phyloP scores from a whole-genome alignment of 768 basidiomycete species.

The Suillus alpinus region DNA sequence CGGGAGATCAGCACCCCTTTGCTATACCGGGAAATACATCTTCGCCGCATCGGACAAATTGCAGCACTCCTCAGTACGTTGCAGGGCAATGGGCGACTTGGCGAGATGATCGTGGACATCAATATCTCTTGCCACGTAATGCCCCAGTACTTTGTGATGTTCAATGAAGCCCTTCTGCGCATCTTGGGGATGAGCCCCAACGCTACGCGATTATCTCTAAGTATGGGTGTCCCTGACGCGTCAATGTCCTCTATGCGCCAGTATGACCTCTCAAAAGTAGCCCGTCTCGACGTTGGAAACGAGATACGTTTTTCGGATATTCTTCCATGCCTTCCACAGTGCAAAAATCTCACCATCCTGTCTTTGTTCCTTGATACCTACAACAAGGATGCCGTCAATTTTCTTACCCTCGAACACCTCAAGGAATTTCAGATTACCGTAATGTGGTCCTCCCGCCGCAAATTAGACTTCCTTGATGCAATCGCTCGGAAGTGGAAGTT shows the following conservation, averaged over 20 bases:
- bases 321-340: background rate
- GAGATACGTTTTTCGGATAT: background rate
- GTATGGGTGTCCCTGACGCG: background rate
- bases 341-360: conserved; percentile 1
- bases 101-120: conserved; percentile 12
- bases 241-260: background rate
- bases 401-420: background rate
- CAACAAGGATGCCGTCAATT: no score
- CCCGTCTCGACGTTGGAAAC: background rate
- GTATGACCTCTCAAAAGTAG: conserved; percentile 1
- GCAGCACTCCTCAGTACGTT: conserved; percentile 19
- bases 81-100: conserved; percentile 7
- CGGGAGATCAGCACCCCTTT: conserved; percentile 19
- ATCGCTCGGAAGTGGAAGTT: background rate
- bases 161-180: background rate
- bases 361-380: background rate
- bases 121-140: conserved; percentile 12
- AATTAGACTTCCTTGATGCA: background rate
- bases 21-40: conserved; percentile 25
- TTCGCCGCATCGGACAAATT: conserved; percentile 24
- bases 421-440: conserved; percentile 3
- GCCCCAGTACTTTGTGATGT: background rate
- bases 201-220: background rate
- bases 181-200: conserved; percentile 1
- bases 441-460: background rate